Base-by-base conservation (phyloP, 202 grass and related monocot species). In the Schoenoplectus tabernaemontani region DNA sequence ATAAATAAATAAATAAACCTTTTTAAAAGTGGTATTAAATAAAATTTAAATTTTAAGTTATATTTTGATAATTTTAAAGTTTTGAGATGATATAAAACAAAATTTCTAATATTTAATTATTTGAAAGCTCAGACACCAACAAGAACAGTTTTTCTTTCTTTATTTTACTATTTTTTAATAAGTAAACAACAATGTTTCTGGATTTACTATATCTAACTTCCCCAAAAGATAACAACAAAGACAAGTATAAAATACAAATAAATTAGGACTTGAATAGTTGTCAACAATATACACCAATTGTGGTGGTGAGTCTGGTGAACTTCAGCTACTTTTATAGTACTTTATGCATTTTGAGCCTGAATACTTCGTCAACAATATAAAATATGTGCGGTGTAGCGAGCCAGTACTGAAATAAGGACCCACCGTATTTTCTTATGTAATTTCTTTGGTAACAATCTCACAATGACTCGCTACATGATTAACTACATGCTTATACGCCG, bases 201-300 rank as follows among this genome's bases (percentile, higher is more conserved):
- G 28, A 28, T 28, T 28, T 28, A 28, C 28, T 28, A 70, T 47
- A 30, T 48, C 16, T 56, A 54, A 17, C 1, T 47, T 47, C 46
- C 7, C 26, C 48, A 4, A 76, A 53, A 53, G 28, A 28, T 28
- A 28, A 28, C 28, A 28, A 28, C 28, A 51, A 75, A 74, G 15
- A 56, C 12, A 54, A 19, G 19, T 36, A 75, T 36, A 75, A 34
- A 54, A 71, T 16, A 47, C 11, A 56, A 53, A n/a, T 76, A 9
- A 20, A 76, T 28, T 28, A 28, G 28, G 16, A 37, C 71, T 73
- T 73, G 13, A 71, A 73, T 15, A 80, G 13, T 56, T 80, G 77
- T 48, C 59, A 48, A 62, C 38, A 32, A 62, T 50, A 36, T 50
- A 79, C 57, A 61, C 76, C 36, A 62, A 28, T 59, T 79, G 57